Evolutionary conservation across 225 moss, liverwort and hornwort genomes (phyloP), one percentile per base, ranked within the genome.

Genomic region (Antitrichia curtipendula): DNA sequence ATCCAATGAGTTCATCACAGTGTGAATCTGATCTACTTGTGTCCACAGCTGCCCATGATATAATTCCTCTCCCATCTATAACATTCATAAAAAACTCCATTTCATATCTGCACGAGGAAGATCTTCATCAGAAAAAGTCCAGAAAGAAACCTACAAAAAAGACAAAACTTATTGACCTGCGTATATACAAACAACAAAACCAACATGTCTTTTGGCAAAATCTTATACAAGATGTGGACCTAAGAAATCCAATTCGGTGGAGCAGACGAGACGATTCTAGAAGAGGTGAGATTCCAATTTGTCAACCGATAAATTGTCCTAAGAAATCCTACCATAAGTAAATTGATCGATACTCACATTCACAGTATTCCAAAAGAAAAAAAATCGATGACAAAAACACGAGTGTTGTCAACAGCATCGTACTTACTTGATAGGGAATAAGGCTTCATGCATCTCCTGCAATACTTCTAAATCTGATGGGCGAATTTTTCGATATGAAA

Each of bases 31-130:
- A 91, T 92, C 96, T 93, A 91, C 91, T 97, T 75, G 93, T 95
- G 76, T 97, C 96, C 64, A 98, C 92, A 89, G 96, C 96, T 57
- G 94, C 98, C 96, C 96, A 98, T 34, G 98, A 96, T 74, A 98
- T 92, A 72, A 98, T 96, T 84, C 96, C 98, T 87, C 91, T 92
- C 54, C 94, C 94, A 88, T 96, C 93, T 84, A 97, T 96, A 84
- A 95, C 98, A 87, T 96, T 98, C 68, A 88, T 45, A 65, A 97
- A 98, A 86, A 98, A 98, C 62, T 97, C 97, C 68, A 87, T 62
- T 86, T 98, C 98, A 85, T 97, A 98, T 92, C 98, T 96, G 94
- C 79, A 81, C 70, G 36, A 84, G 64, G 53, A 38, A 78, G 50
- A 80, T 89, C 25, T 81, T 72, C 85, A 64, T 89, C 76, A 87